Evolutionary conservation across 2,329 filamentous ascomycete genomes (phyloP).

Genomic region (Neofusicoccum parvum): DNA sequence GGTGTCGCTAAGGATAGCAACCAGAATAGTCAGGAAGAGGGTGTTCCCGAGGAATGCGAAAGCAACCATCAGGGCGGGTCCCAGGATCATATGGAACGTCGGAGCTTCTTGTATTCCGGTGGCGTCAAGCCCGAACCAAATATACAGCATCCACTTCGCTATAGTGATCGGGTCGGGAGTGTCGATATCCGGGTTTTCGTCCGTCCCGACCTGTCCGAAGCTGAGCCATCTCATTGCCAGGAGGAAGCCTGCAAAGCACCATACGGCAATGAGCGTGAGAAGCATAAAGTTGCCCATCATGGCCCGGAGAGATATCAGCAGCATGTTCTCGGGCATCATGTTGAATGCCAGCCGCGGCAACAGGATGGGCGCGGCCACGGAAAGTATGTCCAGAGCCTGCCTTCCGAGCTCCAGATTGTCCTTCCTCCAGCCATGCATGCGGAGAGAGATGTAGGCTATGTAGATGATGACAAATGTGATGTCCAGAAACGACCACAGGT

Average conservation of each 20-base stretch:
- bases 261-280: conserved; percentile 72
- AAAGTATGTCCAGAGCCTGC: conserved; percentile 76
- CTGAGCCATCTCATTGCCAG: conserved; percentile 79
- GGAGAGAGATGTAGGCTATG: conserved; percentile 66
- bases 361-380: conserved; percentile 75
- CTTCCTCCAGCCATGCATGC: conserved; percentile 64
- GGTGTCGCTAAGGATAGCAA: conserved; percentile 83
- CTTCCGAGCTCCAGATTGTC: conserved; percentile 55
- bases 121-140: conserved; percentile 85
- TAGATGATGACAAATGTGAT: conserved; percentile 77
- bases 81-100: conserved; percentile 78
- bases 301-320: conserved; percentile 77
- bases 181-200: conserved; percentile 20
- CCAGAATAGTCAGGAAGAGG: conserved; percentile 83
- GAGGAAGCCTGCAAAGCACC: conserved; percentile 83
- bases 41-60: conserved; percentile 88
- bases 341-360: conserved; percentile 82
- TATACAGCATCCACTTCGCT: conserved; percentile 89
- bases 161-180: conserved; percentile 59
- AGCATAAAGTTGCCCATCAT: conserved; percentile 89
- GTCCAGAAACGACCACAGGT: conserved; percentile 86
- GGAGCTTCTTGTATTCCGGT: conserved; percentile 60
- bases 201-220: conserved; percentile 32
- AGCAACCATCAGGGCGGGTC: conserved; percentile 76
- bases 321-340: conserved; percentile 78